phyloP scores from a whole-genome alignment of 1,139 yeast genomes.

The Suhomyces yuchorum region DNA sequence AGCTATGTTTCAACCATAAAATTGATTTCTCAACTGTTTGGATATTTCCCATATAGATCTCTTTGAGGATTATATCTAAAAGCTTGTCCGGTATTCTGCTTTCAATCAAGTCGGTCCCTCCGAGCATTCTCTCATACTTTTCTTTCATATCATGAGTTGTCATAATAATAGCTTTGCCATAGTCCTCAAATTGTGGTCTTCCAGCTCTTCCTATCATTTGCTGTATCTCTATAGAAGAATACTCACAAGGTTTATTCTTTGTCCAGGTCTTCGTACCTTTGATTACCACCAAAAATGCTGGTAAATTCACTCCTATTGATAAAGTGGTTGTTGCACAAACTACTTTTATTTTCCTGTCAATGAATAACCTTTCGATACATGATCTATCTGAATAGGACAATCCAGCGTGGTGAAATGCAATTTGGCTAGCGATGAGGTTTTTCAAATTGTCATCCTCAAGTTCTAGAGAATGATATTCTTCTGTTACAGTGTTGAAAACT shows the following conservation, averaged over 20 bases:
- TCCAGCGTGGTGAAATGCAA: conserved; percentile 65
- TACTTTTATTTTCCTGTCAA: conserved; percentile 41
- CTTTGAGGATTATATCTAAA: conserved; percentile 52
- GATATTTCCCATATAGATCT: conserved; percentile 37
- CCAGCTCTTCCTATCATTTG: conserved; percentile 70
- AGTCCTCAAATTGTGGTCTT: conserved; percentile 54
- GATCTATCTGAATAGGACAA: conserved; percentile 46
- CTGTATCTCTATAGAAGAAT: conserved; percentile 56
- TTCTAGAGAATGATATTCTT: background rate
- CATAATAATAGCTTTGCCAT: conserved; percentile 55
- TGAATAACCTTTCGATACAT: conserved; percentile 46
- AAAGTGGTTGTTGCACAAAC: conserved; percentile 61
- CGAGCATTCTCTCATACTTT: conserved; percentile 38
- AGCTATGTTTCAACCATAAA: background rate
- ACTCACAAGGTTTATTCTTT: conserved; percentile 49
- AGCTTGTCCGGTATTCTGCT: conserved; percentile 49
- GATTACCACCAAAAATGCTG: conserved; percentile 60
- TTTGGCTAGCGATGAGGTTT: conserved; percentile 39
- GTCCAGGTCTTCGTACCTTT: conserved; percentile 60
- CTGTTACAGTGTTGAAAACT: background rate
- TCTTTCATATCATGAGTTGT: conserved; percentile 40
- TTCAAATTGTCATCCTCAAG: conserved; percentile 24
- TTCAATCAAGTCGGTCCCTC: conserved; percentile 48
- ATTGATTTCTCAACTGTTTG: background rate
- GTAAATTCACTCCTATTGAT: conserved; percentile 64